Conservation (phyloP, 108 stramenopile genomes). For the Schizochytrium sp. region DNA sequence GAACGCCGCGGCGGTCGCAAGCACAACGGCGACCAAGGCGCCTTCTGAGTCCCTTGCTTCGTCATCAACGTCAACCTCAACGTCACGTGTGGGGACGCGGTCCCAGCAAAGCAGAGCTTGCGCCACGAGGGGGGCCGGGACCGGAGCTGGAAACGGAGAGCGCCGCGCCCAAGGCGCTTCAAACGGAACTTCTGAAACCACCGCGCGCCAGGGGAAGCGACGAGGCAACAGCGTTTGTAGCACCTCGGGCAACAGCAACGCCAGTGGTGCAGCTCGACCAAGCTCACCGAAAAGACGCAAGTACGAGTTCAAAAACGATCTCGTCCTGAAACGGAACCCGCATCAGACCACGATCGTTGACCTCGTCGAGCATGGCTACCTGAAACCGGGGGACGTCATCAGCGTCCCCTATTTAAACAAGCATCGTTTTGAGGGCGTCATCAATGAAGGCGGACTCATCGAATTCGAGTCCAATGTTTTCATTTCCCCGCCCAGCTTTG, state of each 20-base stretch:
- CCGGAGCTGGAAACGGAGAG: too few relatives aligned
- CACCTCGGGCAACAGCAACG: too few relatives aligned
- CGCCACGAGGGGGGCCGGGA: too few relatives aligned
- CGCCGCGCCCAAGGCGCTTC: neutral
- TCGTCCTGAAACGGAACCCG: neutral
- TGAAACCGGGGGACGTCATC: neutral
- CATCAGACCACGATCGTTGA: neutral
- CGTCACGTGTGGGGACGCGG: too few relatives aligned
- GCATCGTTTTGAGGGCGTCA: neutral
- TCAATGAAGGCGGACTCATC: neutral
- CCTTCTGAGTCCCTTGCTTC: too few relatives aligned
- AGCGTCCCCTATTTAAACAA: neutral
- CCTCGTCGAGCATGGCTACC: neutral
- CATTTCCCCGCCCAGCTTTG: neutral
- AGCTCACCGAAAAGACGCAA: neutral
- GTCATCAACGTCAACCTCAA: too few relatives aligned
- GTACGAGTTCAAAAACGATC: neutral
- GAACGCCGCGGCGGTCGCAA: too few relatives aligned
- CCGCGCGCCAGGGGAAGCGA: too few relatives aligned
- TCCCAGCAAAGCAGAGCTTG: too few relatives aligned
- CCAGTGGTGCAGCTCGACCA: neutral
- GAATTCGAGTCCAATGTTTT: neutral
- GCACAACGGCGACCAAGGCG: too few relatives aligned
- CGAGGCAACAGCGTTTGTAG: too few relatives aligned
- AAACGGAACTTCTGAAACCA: neutral